These are phyloP conservation scores for Xylaria multiplex DNA, from an alignment of 2,329 filamentous ascomycete genomes.

Conservation along the genomic window DNA sequence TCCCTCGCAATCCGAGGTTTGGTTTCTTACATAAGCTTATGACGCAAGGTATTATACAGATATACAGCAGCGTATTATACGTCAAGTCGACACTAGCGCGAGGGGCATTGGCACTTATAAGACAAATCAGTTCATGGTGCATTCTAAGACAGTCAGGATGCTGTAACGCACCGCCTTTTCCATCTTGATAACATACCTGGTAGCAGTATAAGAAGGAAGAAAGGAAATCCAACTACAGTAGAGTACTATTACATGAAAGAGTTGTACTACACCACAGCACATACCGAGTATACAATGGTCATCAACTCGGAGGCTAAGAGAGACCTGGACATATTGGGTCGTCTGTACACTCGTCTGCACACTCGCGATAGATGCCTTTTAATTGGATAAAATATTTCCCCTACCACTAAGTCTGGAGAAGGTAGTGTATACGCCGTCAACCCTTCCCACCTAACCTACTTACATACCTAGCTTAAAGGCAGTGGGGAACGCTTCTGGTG, in stretches of 20 bases:
- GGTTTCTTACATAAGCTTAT: slow-evolving; percentile 32
- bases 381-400: slow-evolving; percentile 15
- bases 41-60: slow-evolving; percentile 7
- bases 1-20: not conserved
- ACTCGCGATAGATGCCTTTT: not conserved
- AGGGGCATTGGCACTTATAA: too few relatives aligned
- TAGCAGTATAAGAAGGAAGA: too few relatives aligned
- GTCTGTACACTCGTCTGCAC: not conserved
- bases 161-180: too few relatives aligned
- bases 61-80: not conserved
- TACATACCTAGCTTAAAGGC: too few relatives aligned
- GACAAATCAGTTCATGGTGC: too few relatives aligned
- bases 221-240: too few relatives aligned
- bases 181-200: too few relatives aligned
- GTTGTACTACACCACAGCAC: too few relatives aligned
- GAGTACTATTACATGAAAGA: too few relatives aligned
- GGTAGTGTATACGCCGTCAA: not conserved
- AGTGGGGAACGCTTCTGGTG: slow-evolving; percentile 12
- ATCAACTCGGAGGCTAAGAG: not conserved
- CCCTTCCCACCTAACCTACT: not conserved
- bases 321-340: too few relatives aligned
- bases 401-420: not conserved
- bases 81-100: too few relatives aligned
- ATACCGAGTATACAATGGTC: not conserved
- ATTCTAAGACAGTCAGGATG: too few relatives aligned